phyloP scores from a whole-genome alignment of 371 early-diverging fungal species.

The Batrachochytrium dendrobatidis region DNA sequence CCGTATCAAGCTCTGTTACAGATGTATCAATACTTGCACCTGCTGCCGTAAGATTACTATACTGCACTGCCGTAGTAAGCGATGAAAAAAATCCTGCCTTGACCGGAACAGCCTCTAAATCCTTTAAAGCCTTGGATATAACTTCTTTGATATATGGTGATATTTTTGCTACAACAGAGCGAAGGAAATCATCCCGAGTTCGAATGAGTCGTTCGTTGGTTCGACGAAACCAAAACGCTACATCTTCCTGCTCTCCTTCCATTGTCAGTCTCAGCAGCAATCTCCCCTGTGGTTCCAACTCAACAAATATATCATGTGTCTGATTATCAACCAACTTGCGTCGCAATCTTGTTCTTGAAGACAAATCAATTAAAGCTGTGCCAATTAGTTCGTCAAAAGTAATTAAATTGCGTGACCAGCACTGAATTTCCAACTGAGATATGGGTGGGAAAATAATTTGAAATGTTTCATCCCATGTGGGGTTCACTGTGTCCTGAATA shows the following conservation, averaged over 20 bases:
- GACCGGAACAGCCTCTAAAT: conserved; percentile 38
- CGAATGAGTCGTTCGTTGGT: conserved; percentile 33
- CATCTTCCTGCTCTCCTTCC: conserved; percentile 86
- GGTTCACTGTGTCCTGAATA: conserved; percentile 68
- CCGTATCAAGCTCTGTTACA: conserved; percentile 25
- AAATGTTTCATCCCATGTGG: conserved; percentile 88
- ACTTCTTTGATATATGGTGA: conserved; percentile 33
- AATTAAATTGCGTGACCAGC: conserved; percentile 70
- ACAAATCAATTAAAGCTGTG: conserved; percentile 26
- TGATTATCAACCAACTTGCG: conserved; percentile 60
- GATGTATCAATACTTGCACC: conserved; percentile 27
- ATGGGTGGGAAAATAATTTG: conserved; percentile 57
- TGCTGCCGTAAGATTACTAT: conserved; percentile 30
- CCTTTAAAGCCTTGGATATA: conserved; percentile 34
- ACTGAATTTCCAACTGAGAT: conserved; percentile 55
- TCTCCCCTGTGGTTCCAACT: conserved; percentile 77
- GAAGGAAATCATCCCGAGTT: conserved; percentile 33
- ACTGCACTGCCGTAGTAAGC: conserved; percentile 27
- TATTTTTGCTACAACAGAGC: conserved; percentile 26
- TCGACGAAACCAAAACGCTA: conserved; percentile 85
- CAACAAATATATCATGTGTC: conserved; percentile 76
- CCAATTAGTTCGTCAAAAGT: conserved; percentile 66
- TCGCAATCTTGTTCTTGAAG: conserved; percentile 44
- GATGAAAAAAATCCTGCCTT: conserved; percentile 30
- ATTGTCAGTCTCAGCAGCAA: conserved; percentile 73